A percentile compares a stretch with the other conserved stretches of the same genome.
Evolutionary conservation across 768 basidiomycete genomes (phyloP).

Genomic region (Multifurca ochricompacta): DNA sequence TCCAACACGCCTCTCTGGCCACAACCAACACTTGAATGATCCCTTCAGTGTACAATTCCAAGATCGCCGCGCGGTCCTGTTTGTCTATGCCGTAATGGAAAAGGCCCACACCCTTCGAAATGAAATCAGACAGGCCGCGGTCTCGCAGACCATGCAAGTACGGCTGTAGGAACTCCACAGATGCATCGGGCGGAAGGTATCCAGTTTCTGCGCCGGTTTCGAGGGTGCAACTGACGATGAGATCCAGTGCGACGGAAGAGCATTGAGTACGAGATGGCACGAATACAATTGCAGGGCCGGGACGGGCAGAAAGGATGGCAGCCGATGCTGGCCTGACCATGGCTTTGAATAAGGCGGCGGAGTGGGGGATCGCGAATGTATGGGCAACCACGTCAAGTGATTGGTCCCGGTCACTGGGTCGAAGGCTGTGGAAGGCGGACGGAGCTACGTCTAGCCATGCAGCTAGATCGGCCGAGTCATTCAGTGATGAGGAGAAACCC

Average conservation of each 20-base stretch:
- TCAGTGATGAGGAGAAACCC: constrained; percentile 69
- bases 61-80: constrained; percentile 59
- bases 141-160: constrained; percentile 56
- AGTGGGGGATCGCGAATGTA: constrained; percentile 81
- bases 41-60: constrained; percentile 78
- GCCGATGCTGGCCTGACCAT: constrained; percentile 88
- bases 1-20: constrained; percentile 82
- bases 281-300: constrained; percentile 66
- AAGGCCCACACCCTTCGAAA: constrained; percentile 83
- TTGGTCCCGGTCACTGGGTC: constrained; percentile 76
- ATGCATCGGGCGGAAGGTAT: constrained; percentile 48
- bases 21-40: constrained; percentile 73
- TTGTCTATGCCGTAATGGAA: constrained; percentile 68
- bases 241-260: constrained; percentile 61
- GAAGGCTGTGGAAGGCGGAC: constrained; percentile 63
- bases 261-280: constrained; percentile 83
- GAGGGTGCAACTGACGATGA: constrained; percentile 82
- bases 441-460: constrained; percentile 73
- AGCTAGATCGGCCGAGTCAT: constrained; percentile 74
- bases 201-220: constrained; percentile 61
- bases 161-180: constrained; percentile 50
- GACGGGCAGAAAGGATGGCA: constrained; percentile 46
- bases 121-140: constrained; percentile 52
- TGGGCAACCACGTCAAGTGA: constrained; percentile 59
- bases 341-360: constrained; percentile 77